Evolutionary conservation across 768 basidiomycete genomes (phyloP), one percentile per base, ranked within the genome.

Genomic region (Lentinula raphanica): DNA sequence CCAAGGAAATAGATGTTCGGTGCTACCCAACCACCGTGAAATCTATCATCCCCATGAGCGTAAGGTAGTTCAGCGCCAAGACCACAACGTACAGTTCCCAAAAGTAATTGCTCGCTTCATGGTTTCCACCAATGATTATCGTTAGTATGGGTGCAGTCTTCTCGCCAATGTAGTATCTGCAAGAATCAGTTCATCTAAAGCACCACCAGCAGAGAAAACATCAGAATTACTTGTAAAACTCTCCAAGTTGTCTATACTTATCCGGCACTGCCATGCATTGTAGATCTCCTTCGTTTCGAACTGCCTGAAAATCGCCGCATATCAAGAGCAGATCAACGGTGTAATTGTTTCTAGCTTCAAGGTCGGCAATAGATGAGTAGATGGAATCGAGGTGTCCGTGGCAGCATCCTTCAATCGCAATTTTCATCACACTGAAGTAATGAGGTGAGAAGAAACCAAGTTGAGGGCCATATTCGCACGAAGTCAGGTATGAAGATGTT

Each of bases 1-100:
- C 97, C 97, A 2, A 99, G 82, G 69, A 91, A 98, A 72, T 97
- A 99, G 54, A 99, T 95, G 67, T 97, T 95, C 0, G 90, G 91
- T 0, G 96, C 97, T 11, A 98, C 72, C 95, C 96, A 98, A 5
- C 94, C 96, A 17, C 96, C 95, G 65, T 98, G 91, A 70, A 94
- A 98, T 58, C 93, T 95, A 54, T 31, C 7, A 54, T 9, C 27
- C 4, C 46, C 39, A 27, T 38, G 76, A 69, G 46, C 49, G 17
- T 12, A 39, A 11, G 2, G 5, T 13, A 40, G 23, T 15, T 35
- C 9, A 36, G n/a, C 53, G 49, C 1, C 7, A 59, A 12, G 31
- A 31, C 4, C 36, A 40, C 29, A 1, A 75, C 90, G 71, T 66
- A 93, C 92, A 97, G 72, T 70, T 99, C 97, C 88, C 92, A 95